phyloP scores from a whole-genome alignment of 371 early-diverging fungal species.

The Zopfochytrium polystomum region DNA sequence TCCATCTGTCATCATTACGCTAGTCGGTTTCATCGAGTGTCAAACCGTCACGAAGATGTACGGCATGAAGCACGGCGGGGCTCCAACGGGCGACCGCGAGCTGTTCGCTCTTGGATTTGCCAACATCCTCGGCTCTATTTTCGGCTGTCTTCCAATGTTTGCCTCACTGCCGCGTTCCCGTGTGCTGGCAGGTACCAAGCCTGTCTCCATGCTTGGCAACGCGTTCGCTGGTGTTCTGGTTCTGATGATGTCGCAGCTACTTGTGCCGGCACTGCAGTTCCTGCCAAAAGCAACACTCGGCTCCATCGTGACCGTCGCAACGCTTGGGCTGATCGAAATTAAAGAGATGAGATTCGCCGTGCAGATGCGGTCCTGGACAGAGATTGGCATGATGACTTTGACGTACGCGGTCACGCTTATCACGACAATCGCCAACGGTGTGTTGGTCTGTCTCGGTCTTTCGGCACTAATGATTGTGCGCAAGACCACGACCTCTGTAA shows the following conservation, averaged over 20 bases:
- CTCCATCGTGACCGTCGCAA: slow-evolving; percentile 37
- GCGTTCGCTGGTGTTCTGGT: slow-evolving; percentile 28
- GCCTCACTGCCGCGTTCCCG: slow-evolving; percentile 42
- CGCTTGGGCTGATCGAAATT: slow-evolving; percentile 34
- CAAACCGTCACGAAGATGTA: slow-evolving; percentile 33
- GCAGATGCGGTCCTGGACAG: slow-evolving; percentile 21
- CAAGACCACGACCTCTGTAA: slow-evolving; percentile 26
- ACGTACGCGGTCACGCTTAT: slow-evolving; percentile 34
- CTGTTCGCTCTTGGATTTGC: slow-evolving; percentile 36
- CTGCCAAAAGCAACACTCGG: slow-evolving; percentile 35
- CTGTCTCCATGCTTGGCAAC: slow-evolving; percentile 30
- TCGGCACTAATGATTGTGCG: slow-evolving; percentile 37
- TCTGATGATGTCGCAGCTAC: slow-evolving; percentile 15
- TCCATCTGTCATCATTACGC: slow-evolving; percentile 16
- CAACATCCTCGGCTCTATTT: slow-evolving; percentile 31
- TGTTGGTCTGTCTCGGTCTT: slow-evolving; percentile 32
- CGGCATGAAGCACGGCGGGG: slow-evolving; percentile 25
- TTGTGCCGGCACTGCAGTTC: slow-evolving; percentile 26
- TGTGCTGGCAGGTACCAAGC: slow-evolving; percentile 32
- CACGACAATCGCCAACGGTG: slow-evolving; percentile 28
- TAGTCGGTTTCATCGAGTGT: slow-evolving; percentile 38
- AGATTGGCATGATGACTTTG: slow-evolving; percentile 30
- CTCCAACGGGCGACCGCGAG: slow-evolving; percentile 30
- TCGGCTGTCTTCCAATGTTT: slow-evolving; percentile 26
- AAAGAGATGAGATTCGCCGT: slow-evolving; percentile 35